Evolutionary conservation across 129 eudicot species (phyloP), one percentile per base, ranked within the genome.

Genomic region (Scalesia atractyloides): DNA sequence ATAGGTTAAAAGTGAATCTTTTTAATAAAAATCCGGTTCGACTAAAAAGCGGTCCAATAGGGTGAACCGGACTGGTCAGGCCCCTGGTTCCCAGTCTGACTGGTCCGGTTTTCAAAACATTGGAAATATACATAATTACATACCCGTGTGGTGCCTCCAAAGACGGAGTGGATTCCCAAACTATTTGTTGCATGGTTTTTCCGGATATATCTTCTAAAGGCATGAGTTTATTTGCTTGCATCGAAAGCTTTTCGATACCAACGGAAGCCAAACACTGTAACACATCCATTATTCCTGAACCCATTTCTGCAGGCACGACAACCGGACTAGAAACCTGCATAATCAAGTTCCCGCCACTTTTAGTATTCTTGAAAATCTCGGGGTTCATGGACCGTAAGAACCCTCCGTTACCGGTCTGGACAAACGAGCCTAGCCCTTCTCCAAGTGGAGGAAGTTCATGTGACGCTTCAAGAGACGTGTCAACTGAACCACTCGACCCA

Each of bases 291-390:
- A 94, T 80, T 48, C 89, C 89, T 9, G 99, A 81, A 36, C 99
- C 99, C 97, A 94, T 88, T 77, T 90, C 91, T 33, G 99, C 97
- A 79, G 99, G 99, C 68, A 94, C 91, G 44, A 94, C 99, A 18
- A 94, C 97, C 5, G 96, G 99, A 73, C 80, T 84, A 18, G 99
- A 94, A 70, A 90, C 99, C 75, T 94, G 97, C 99, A 94, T 90
- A 57, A 90, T 79, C 73, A 90, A 82, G 69, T 84, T 90, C 72
- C 94, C 97, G 22, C 92, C 96, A 76, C 80, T 85, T 72, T 88
- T 88, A 8, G 96, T 84, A 64, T 83, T 80, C 81, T 63, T 81
- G 77, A 94, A 94, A 51, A 94, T 83, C 39, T 66, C 84, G 58
- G 99, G 96, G 62, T 81, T 86, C 97, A 94, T 90, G n/a, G 97